Base-by-base conservation (phyloP, 306 rosid genomes). In the Quercus ilex region DNA sequence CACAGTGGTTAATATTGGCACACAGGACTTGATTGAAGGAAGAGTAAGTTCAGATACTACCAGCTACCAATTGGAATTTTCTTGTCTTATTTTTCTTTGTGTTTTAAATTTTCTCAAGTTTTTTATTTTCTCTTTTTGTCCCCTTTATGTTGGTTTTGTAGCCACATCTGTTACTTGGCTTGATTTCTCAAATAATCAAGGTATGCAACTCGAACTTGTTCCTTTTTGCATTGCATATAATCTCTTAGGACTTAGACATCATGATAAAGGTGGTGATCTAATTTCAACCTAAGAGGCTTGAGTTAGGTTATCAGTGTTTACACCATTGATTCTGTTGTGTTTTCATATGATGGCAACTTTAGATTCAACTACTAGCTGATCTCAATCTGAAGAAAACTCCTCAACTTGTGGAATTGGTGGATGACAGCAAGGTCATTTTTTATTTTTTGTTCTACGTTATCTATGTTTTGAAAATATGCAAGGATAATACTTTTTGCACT, bases 301-400 rank as follows among this genome's bases (percentile, higher is more conserved):
- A 15, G 17, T 77, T 51, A 23, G 56, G 46, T 69, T 75, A 57
- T 57, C 18, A 33, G 59, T 74, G 73, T 69, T 62, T 76, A 75
- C 55, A 43, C 53, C 73, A 53, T 76, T 38, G 53, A 71, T 74
- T 77, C 28, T 70, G 60, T 58, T 71, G 33, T 79, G 70, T 72
- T 77, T 84, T 77, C 64, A 78, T 83, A n/a, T 82, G 83, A n/a
- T 82, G 85, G 82, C 55, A 71, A 67, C 31, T 55, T 86, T 77
- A 92, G 99, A 93, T 96, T 91, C 99, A 96, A 91, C 63, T 96
- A 68, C 87, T 96, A 81, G 97, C 99, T 77, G 94, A 90, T 89
- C 96, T 96, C 78, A 89, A 91, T 91, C 92, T 96, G 89, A 96
- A 93, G 94, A 91, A 93, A 82, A 96, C 99, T 86, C 99, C 99